Evolutionary conservation across 164 flowering plant species (phyloP), one percentile per base, ranked within the genome.

Genomic region (Kalanchoe fedtschenkoi): DNA sequence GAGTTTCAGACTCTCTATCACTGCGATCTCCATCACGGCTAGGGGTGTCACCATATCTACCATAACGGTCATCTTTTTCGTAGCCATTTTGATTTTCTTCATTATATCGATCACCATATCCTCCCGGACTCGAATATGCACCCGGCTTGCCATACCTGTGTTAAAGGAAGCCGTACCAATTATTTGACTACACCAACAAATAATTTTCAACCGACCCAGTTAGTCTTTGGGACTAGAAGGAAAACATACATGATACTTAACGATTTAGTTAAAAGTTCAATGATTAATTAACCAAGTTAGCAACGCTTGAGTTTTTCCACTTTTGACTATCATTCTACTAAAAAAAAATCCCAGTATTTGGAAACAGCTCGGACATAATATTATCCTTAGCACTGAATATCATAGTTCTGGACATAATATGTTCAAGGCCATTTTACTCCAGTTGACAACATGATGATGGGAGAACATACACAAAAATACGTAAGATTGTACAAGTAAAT

Each of bases 21-120:
- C 79, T 74, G n/a, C 82, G 79, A 69, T 89, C 89, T 55, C 86
- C 83, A 56, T 87, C 89, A 35, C 83, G 80, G 66, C 78, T 67
- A 63, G 78, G 68, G 16, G 79, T 71, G 60, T 82, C 89, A 15
- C 84, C 83, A 74, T 81, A 73, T 70, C 72, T 77, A 38, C 91
- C 75, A 68, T 80, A 75, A 39, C 82, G 74, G 71, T 87, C 95
- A 78, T 89, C 96, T 74, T 82, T 82, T 60, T 86, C 96, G 79
- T 89, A 79, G 28, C 88, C 84, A 82, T 79, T 83, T 34, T 75
- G 75, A 32, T 81, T 89, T 9, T 80, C 89, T 58, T 84, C 84
- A 26, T 28, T 51, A 26, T 51, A 51, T 64, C 85, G 69, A 65
- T 69, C 66, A 21, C 78, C 84, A 73, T 80, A 56, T 37, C 83